phyloP scores from a whole-genome alignment of 1,284 basidiomycete species.

The Wallemia hederae region DNA sequence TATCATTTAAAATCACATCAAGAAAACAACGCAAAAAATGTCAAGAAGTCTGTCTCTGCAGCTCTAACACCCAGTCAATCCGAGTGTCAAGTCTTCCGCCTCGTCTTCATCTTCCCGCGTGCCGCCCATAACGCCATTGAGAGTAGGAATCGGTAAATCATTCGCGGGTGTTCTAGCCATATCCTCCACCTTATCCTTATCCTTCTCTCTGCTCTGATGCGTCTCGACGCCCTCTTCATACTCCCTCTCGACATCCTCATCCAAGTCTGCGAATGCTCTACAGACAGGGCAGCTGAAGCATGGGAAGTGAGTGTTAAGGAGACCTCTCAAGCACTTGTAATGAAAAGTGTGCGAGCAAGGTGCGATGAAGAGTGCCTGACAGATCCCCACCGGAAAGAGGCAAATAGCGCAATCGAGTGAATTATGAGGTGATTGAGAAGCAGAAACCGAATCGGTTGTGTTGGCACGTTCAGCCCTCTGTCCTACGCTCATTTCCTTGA shows the following conservation, averaged over 20 bases:
- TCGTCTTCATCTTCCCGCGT: slow-evolving; percentile 5
- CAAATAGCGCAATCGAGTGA: slow-evolving; percentile 12
- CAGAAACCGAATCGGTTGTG: slow-evolving; percentile 5
- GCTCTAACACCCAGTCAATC: background rate
- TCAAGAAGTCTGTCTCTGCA: too few relatives aligned
- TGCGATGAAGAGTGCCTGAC: slow-evolving; percentile 87
- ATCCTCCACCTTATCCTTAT: background rate
- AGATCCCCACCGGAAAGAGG: slow-evolving; percentile 73
- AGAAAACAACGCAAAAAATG: background rate
- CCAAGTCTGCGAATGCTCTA: slow-evolving; percentile 68
- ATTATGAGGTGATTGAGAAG: slow-evolving; percentile 13
- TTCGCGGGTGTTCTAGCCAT: background rate
- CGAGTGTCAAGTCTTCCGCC: background rate
- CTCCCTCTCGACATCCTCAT: slow-evolving; percentile 74
- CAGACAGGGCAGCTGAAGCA: slow-evolving; percentile 90
- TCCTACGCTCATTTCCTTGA: slow-evolving; percentile 26
- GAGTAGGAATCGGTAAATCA: background rate
- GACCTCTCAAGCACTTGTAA: slow-evolving; percentile 87
- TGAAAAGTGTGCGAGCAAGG: slow-evolving; percentile 92
- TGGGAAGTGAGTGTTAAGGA: slow-evolving; percentile 60
- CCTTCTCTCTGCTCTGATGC: slow-evolving; percentile 5
- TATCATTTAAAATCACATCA: background rate
- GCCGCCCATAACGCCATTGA: slow-evolving; percentile 6
- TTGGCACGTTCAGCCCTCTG: slow-evolving; percentile 21
- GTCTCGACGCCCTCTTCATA: slow-evolving; percentile 15